A percentile compares a stretch with the other conserved stretches of the same genome.
Evolutionary conservation across 768 basidiomycete species (phyloP).

Genomic region (Trametes meyenii): DNA sequence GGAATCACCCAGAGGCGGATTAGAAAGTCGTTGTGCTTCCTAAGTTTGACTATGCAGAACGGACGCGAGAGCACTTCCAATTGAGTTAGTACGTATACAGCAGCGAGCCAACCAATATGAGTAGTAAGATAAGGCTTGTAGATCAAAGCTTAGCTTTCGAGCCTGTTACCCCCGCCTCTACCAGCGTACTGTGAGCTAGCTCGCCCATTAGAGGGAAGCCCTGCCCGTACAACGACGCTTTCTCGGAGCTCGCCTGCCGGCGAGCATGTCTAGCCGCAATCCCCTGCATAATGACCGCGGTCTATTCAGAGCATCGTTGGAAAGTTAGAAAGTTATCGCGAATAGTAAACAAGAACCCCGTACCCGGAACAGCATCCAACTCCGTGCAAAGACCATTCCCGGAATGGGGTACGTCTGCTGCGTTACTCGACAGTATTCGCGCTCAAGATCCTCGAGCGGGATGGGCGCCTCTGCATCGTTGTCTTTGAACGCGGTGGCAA

Average conservation of each 20-base stretch:
- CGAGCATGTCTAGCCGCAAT: slow-evolving; percentile 86
- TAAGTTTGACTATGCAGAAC: too few relatives aligned
- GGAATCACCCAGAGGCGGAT: too few relatives aligned
- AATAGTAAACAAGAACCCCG: slow-evolving; percentile 28
- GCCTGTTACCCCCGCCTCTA: slow-evolving; percentile 14
- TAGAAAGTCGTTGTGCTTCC: too few relatives aligned
- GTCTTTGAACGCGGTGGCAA: slow-evolving; percentile 68
- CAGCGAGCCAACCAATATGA: not conserved
- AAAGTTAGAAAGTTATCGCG: not conserved
- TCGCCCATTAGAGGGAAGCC: slow-evolving; percentile 65
- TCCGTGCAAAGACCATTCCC: slow-evolving; percentile 79
- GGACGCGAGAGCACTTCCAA: not conserved
- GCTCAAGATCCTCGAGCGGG: slow-evolving; percentile 71
- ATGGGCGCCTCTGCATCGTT: slow-evolving; percentile 55
- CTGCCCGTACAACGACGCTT: slow-evolving; percentile 49
- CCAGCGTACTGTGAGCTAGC: slow-evolving; percentile 48
- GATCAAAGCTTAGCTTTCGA: slow-evolving; percentile 19
- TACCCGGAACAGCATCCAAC: slow-evolving; percentile 86
- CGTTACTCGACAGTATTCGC: slow-evolving; percentile 74
- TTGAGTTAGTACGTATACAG: not conserved
- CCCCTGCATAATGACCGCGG: slow-evolving; percentile 84
- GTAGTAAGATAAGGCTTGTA: not conserved
- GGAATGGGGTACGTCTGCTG: slow-evolving; percentile 71
- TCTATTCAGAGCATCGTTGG: slow-evolving; percentile 39
- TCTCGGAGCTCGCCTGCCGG: slow-evolving; percentile 88